Evolutionary conservation across 768 basidiomycete genomes (phyloP).

Genomic region (Psilocybe sp.): DNA sequence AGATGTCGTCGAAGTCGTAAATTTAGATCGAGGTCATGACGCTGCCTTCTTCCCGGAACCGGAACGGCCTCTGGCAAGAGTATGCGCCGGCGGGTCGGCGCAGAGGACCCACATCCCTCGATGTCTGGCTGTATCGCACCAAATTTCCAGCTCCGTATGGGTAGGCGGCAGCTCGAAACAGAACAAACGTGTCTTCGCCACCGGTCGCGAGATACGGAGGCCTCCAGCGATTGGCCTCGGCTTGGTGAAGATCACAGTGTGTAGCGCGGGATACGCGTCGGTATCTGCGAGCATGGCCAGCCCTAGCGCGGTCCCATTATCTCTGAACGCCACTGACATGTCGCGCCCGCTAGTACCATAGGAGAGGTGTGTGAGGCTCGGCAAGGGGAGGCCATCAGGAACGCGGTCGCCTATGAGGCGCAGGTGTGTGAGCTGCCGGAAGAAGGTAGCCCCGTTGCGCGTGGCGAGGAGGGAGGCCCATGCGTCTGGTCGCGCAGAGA

Average conservation of each 20-base stretch:
- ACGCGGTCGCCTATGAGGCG: slow-evolving; percentile 29
- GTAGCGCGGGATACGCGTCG: slow-evolving; percentile 23
- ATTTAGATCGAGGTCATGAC: too few species aligned
- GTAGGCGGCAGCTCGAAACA: slow-evolving; percentile 24
- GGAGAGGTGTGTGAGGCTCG: slow-evolving; percentile 28
- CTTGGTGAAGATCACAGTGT: slow-evolving; percentile 28
- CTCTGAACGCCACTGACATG: background rate
- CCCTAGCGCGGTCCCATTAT: slow-evolving; percentile 3
- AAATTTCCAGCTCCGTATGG: slow-evolving; percentile 32
- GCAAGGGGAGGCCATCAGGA: slow-evolving; percentile 18
- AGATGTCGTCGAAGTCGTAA: too few species aligned
- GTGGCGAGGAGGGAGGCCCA: slow-evolving; percentile 20
- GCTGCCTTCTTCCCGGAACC: too few species aligned
- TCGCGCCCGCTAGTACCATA: slow-evolving; percentile 19
- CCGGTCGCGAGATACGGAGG: slow-evolving; percentile 18
- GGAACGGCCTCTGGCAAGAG: too few species aligned
- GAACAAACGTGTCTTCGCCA: slow-evolving; percentile 20
- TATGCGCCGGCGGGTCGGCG: slow-evolving; percentile 8
- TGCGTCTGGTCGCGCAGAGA: slow-evolving; percentile 21
- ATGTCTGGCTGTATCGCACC: slow-evolving; percentile 29
- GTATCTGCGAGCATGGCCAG: slow-evolving; percentile 19
- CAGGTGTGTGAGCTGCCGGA: slow-evolving; percentile 29
- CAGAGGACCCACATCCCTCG: slow-evolving; percentile 31
- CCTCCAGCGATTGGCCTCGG: slow-evolving; percentile 19
- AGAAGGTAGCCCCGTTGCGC: slow-evolving; percentile 22